Percentiles rank a stretch among this genome's conserved stretches.
phyloP scores from a whole-genome alignment of 495 filamentous ascomycete genomes.

The Talaromyces trachyspermus region DNA sequence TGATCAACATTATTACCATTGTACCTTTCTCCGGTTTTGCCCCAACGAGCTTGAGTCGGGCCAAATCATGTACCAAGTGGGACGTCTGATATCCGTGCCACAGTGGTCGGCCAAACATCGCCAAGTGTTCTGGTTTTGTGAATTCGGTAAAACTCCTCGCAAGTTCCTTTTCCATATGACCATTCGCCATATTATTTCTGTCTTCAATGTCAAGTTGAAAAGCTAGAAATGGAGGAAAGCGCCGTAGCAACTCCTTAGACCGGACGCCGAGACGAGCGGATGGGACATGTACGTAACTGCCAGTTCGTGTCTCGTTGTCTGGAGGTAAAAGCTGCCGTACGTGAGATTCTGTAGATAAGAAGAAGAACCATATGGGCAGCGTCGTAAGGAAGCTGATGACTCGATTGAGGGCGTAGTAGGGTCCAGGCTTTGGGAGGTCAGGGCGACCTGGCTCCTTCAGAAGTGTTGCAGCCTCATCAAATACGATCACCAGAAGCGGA shows the following conservation, averaged over 20 bases:
- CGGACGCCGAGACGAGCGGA: neutral
- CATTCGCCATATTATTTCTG: neutral
- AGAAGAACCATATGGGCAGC: neutral
- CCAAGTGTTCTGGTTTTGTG: neutral
- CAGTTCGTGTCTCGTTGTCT: neutral
- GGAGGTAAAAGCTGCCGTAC: neutral
- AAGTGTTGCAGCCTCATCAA: neutral
- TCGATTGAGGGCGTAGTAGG: neutral
- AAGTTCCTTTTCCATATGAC: neutral
- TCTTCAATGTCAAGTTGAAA: neutral
- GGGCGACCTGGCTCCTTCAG: neutral
- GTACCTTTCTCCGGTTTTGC: no score
- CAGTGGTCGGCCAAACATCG: neutral
- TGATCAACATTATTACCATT: no score
- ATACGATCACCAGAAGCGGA: neutral
- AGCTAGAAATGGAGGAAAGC: neutral
- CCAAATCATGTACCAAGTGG: no score
- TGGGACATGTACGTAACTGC: neutral
- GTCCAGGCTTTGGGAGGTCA: neutral
- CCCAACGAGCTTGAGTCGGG: no score
- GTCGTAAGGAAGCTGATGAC: neutral
- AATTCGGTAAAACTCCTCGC: neutral
- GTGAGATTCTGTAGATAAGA: neutral
- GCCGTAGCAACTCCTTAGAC: neutral
- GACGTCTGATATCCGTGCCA: neutral